Evolutionary conservation across 208 protist species (phyloP).

Genomic region (Trypanosoma theileri): DNA sequence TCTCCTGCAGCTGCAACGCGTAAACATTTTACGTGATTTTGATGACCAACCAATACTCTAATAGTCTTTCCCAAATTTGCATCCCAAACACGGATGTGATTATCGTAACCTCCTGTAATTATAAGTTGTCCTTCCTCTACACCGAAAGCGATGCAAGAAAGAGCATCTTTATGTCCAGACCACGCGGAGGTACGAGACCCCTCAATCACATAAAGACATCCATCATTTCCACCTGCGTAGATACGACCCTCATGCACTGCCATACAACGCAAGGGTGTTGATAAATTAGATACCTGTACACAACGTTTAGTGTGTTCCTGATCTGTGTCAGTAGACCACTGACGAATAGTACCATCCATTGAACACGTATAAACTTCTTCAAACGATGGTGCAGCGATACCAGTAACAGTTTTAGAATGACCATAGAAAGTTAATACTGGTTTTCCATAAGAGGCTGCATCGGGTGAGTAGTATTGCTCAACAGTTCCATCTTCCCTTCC

Average conservation of each 20-base stretch:
- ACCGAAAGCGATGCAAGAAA: constrained; percentile 63
- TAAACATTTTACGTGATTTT: constrained; percentile 53
- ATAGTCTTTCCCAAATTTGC: constrained; percentile 49
- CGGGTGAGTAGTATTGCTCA: constrained; percentile 60
- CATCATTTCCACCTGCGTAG: constrained; percentile 67
- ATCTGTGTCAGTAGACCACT: constrained; percentile 54
- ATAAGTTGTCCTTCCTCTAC: constrained; percentile 28
- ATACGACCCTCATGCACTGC: constrained; percentile 34
- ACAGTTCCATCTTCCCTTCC: constrained; percentile 77
- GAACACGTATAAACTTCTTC: constrained; percentile 68
- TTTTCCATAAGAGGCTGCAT: constrained; percentile 53
- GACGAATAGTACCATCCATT: constrained; percentile 68
- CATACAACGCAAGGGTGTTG: constrained; percentile 51
- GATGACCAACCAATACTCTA: constrained; percentile 64
- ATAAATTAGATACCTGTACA: constrained; percentile 41
- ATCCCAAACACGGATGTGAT: constrained; percentile 74
- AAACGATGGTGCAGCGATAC: constrained; percentile 39
- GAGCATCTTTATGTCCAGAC: constrained; percentile 53
- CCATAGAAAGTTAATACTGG: constrained; percentile 54
- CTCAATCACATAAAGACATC: constrained; percentile 62
- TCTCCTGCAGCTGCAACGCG: constrained; percentile 39
- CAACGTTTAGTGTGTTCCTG: constrained; percentile 29
- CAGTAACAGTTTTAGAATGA: constrained; percentile 63
- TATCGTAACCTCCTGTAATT: constrained; percentile 74
- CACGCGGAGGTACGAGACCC: constrained; percentile 54